Base-by-base conservation (phyloP, 768 basidiomycete genomes). In the Hypsizygus marmoreus region DNA sequence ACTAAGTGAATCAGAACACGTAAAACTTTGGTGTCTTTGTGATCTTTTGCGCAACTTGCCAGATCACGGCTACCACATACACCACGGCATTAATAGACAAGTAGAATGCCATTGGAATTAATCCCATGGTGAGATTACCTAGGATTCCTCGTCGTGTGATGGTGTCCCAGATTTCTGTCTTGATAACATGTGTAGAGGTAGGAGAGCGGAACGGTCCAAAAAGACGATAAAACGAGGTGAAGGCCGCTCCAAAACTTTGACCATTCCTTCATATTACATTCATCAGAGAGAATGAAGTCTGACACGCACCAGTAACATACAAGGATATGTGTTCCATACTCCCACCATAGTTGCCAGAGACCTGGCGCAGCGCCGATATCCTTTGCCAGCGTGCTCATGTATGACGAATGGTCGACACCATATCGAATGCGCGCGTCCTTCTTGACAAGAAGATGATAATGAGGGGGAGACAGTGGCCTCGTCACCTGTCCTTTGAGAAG, bases 141-240 rank as follows among this genome's bases (percentile, higher is more conserved):
- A 77, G 44, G 10, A 80, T 16, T 1, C 81, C 81, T 40, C 82
- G 61, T 0, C 82, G 70, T 3, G 66, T 69, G 40, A 84, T 76
- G 2, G 80, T 81, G 19, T 83, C 81, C 78, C 77, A 82, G 6
- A 84, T 60, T 59, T 84, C 82, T 2, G 73, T 77, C 56, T 71
- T 73, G 47, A 79, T 70, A 19, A 79, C 69, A 6, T 62, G 45
- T 2, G 74, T 67, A 8, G 77, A 79, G 11, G 34, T 44, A 2
- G 58, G 25, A 7, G 74, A 73, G 25, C 58, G 63, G 62, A 68
- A 82, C 0, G 81, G 82, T 0, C 80, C 80, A 29, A 73, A 55
- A 7, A 84, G 67, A 19, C 82, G 75, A 53, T 82, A 84, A 56
- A 81, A 80, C 4, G 77, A 61, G 3, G 75, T 78, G 59, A 81